These are phyloP conservation scores for Phialocephala sp. DNA, from an alignment of 2,329 filamentous ascomycete species.

Conservation along the genomic window DNA sequence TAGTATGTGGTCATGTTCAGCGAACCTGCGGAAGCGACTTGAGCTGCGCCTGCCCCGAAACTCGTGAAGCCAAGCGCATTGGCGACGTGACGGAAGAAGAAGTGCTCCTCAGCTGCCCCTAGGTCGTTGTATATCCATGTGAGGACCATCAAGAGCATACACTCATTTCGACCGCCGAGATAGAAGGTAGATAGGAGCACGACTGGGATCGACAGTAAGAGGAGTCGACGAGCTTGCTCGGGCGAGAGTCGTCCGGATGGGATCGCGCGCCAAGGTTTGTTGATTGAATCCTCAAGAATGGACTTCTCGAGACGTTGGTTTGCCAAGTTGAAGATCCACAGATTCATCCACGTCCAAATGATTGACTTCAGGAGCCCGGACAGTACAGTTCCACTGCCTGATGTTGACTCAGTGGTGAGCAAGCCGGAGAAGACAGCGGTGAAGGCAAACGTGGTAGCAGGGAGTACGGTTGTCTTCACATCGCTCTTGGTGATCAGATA, in stretches of 20 bases:
- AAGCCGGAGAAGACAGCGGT: too few species aligned
- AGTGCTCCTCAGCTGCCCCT: slow-evolving; percentile 21
- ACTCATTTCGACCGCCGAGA: slow-evolving; percentile 42
- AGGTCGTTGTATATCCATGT: slow-evolving; percentile 30
- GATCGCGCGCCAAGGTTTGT: slow-evolving; percentile 45
- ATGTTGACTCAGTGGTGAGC: too few species aligned
- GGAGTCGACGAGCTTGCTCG: slow-evolving; percentile 35
- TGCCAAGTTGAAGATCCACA: slow-evolving; percentile 41
- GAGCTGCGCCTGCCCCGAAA: background rate
- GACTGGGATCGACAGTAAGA: slow-evolving; percentile 34
- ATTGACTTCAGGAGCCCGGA: too few species aligned
- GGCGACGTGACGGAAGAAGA: slow-evolving; percentile 20
- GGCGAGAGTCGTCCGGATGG: slow-evolving; percentile 41
- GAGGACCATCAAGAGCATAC: slow-evolving; percentile 19
- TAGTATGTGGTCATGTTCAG: too few species aligned
- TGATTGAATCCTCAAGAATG: slow-evolving; percentile 42
- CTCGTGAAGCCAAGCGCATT: slow-evolving; percentile 36
- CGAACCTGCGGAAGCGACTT: slow-evolving; percentile 10
- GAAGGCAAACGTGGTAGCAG: too few species aligned
- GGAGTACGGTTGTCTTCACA: slow-evolving; percentile 18
- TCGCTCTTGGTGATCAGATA: slow-evolving; percentile 28
- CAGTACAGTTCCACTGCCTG: too few species aligned
- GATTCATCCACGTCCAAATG: slow-evolving; percentile 33
- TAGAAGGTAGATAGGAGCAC: slow-evolving; percentile 32
- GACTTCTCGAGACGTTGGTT: slow-evolving; percentile 42